Percentiles rank a stretch among this genome's conserved stretches.
Evolutionary conservation across 495 filamentous ascomycete genomes (phyloP).

Genomic region (Daldinia concentrica): DNA sequence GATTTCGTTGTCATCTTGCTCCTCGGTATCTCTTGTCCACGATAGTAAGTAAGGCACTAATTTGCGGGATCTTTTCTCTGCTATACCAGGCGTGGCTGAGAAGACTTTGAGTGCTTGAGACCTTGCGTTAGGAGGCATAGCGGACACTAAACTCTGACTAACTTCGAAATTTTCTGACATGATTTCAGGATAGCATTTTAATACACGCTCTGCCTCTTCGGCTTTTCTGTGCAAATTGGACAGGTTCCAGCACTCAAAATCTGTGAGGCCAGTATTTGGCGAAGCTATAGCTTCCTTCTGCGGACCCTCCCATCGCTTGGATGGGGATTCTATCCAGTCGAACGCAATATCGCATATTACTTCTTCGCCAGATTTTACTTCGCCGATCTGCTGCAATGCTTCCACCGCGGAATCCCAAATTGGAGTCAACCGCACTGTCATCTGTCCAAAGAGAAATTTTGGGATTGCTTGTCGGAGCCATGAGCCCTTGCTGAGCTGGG

Average conservation of each 20-base stretch:
- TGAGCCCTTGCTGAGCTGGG: constrained; percentile 59
- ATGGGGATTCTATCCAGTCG: constrained; percentile 75
- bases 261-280: constrained; percentile 53
- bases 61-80: constrained; percentile 84
- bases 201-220: constrained; percentile 49
- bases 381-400: constrained; percentile 77
- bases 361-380: constrained; percentile 74
- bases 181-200: constrained; percentile 53
- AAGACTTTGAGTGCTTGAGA: constrained; percentile 83
- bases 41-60: constrained; percentile 86
- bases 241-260: constrained; percentile 86
- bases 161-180: constrained; percentile 62
- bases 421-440: constrained; percentile 82
- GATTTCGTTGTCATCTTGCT: constrained; percentile 48
- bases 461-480: constrained; percentile 80
- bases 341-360: constrained; percentile 78
- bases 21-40: constrained; percentile 69
- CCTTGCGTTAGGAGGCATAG: constrained; percentile 60
- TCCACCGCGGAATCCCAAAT: constrained; percentile 85
- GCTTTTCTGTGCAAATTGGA: constrained; percentile 62
- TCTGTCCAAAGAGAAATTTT: constrained; percentile 85
- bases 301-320: constrained; percentile 56
- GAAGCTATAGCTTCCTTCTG: constrained; percentile 19
- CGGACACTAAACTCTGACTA: constrained; percentile 55
- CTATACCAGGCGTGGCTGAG: constrained; percentile 73